phyloP scores from a whole-genome alignment of 2,329 filamentous ascomycete genomes.

The Penicillium freii region DNA sequence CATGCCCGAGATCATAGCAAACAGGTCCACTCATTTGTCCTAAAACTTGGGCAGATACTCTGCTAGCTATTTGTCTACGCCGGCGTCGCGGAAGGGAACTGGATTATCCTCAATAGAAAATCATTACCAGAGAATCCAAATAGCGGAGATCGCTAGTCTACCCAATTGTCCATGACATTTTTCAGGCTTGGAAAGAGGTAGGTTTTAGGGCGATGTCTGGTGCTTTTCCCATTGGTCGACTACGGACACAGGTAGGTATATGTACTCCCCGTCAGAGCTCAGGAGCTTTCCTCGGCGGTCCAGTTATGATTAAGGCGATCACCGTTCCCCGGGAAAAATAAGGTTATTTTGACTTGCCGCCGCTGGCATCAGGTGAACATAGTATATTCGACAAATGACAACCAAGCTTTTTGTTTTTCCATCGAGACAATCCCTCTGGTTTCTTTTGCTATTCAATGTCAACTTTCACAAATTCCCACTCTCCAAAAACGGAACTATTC shows the following conservation, averaged over 20 bases:
- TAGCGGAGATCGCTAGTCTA: neutral
- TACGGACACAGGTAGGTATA: neutral
- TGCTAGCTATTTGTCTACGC: neutral
- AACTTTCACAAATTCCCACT: neutral
- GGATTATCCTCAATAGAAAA: neutral
- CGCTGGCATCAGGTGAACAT: neutral
- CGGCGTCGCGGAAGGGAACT: neutral
- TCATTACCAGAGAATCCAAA: neutral
- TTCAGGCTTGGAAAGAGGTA: neutral
- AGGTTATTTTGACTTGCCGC: neutral
- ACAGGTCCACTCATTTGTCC: neutral
- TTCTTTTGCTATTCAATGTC: neutral
- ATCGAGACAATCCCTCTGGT: no score
- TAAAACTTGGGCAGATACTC: neutral
- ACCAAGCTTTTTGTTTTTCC: neutral
- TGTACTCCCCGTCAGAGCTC: neutral
- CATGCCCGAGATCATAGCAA: neutral
- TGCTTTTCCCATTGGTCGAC: neutral
- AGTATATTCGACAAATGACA: neutral
- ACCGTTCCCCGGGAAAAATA: neutral
- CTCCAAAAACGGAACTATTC: neutral
- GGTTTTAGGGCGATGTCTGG: neutral
- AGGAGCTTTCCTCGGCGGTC: neutral
- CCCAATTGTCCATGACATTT: neutral
- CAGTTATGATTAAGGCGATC: neutral